Evolutionary conservation across 2,329 filamentous ascomycete genomes (phyloP), one percentile per base, ranked within the genome.

Genomic region (Fusarium solani-melongenae): DNA sequence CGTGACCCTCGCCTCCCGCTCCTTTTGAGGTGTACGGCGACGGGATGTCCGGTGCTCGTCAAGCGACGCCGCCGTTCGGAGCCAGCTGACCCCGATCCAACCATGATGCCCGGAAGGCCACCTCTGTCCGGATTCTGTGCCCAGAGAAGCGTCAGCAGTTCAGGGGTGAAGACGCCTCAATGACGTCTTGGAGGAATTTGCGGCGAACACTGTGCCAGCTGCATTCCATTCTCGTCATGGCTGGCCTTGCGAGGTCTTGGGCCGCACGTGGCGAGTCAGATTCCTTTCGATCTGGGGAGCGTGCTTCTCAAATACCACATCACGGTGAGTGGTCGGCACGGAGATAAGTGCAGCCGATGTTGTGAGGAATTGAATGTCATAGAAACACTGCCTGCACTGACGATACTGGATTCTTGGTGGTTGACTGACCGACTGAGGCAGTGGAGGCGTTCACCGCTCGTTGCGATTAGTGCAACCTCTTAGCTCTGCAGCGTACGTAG

Each of bases 81-180:
- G 29, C 67, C 58, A 72, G 46, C 66, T 66, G 51, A 74, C 67
- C 39, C 58, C 22, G 34, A 58, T 56, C 72, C 64, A 55, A 71
- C 46, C 53, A 69, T 36, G 36, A 62, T 55, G 34, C 12, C 12
- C 15, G 41, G 31, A 60, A 64, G 46, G 31, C 27, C 36, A 70
- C 22, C n/a, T 38, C 20, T 14, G 53, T 31, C 11, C 51, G 41
- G 60, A 39, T 46, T 20, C 4, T 33, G 31, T 10, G 9, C 10
- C 62, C 20, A 62, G 39, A 46, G n/a, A 34, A 39, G 24, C 44
- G 31, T 57, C 62, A 60, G 31, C 53, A 33, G 33, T 20, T 31
- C 60, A 34, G 39, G 57, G 69, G 14, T 14, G 9, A 44, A 36
- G 6, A 44, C 57, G 36, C 36, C 53, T 64, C 22, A 58, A 51